Base-by-base conservation (phyloP, 139 green algal species). In the Picochlorum costavermella region DNA sequence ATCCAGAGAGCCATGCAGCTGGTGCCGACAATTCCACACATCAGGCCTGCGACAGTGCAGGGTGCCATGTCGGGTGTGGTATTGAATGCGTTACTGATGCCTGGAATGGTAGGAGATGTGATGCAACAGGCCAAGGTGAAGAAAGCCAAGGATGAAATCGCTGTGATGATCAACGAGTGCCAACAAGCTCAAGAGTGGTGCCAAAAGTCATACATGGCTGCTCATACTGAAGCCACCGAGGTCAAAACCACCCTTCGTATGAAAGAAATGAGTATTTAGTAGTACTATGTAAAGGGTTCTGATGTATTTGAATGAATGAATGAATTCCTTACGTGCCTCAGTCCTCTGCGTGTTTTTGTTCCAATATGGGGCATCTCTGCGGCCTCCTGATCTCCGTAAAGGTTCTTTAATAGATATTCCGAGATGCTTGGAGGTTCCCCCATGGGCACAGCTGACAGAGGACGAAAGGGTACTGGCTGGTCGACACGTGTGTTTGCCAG, bases 41-140 rank as follows among this genome's bases (percentile, higher is more conserved):
- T 64, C 12, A 29, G 58, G 25, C 12, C 12, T 51, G 58, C 58
- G 12, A 64, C 57, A 29, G 58, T 53, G 4, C 25, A 49, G 14
- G 17, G 23, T 33, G 58, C 58, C 20, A 64, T 64, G 26, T 17
- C n/a, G 20, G 58, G 58, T n/a, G 58, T 64, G 12, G 14, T 64
- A 17, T 59, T 64, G n/a, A 50, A 49, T 51, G 58, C 58, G 29
- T 30, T 64, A 0, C 56, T 64, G 10, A 17, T 31, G 20, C 58
- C 58, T 56, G 58, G 58, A 6, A 17, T 64, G 6, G 25, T 13
- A 44, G 58, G 58, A 1, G 58, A 64, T 51, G 13, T 64, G 20
- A 64, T 64, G 58, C 58, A 64, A 25, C 20, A 64, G 12, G 40
- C 58, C 12, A 64, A 64, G 14, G 58, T 64, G 1, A 50, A 12